Percentiles rank a stretch among this genome's conserved stretches.
Evolutionary conservation across 805 yeast genomes (phyloP).

Genomic region (Schwanniomyces vanrijiae): DNA sequence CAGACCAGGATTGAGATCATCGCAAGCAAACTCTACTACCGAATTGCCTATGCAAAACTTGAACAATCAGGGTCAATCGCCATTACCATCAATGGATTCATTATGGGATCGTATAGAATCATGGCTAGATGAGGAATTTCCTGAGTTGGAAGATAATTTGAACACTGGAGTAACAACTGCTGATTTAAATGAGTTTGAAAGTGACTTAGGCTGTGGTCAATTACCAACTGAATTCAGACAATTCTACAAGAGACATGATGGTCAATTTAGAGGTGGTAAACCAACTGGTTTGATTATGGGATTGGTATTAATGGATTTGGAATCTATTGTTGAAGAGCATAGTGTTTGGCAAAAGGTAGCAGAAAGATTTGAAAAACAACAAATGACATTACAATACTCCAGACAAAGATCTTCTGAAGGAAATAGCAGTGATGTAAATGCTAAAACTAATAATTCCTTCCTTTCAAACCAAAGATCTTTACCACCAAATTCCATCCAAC

Average conservation of each 20-base stretch:
- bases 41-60: slow-evolving; percentile 46
- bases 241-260: slow-evolving; percentile 46
- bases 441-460: slow-evolving; percentile 20
- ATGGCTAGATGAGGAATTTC: slow-evolving; percentile 47
- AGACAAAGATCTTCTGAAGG: slow-evolving; percentile 16
- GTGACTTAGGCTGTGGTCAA: slow-evolving; percentile 43
- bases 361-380: slow-evolving; percentile 39
- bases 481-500: slow-evolving; percentile 39
- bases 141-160: slow-evolving; percentile 44
- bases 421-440: slow-evolving; percentile 15
- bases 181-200: slow-evolving; percentile 46
- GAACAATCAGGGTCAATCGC: slow-evolving; percentile 49
- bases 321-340: slow-evolving; percentile 41
- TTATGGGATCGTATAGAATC: slow-evolving; percentile 43
- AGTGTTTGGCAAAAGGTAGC: slow-evolving; percentile 43
- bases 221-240: slow-evolving; percentile 46
- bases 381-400: slow-evolving; percentile 26
- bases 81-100: slow-evolving; percentile 45
- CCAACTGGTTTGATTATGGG: slow-evolving; percentile 48
- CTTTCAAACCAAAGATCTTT: slow-evolving; percentile 35
- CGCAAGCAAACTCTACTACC: slow-evolving; percentile 38
- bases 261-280: slow-evolving; percentile 45
- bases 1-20: slow-evolving; percentile 46
- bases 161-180: slow-evolving; percentile 45
- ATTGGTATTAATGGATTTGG: slow-evolving; percentile 41